These are phyloP conservation scores for Globisporangium splendens DNA, from an alignment of 352 stramenopile species.

Conservation along the genomic window DNA sequence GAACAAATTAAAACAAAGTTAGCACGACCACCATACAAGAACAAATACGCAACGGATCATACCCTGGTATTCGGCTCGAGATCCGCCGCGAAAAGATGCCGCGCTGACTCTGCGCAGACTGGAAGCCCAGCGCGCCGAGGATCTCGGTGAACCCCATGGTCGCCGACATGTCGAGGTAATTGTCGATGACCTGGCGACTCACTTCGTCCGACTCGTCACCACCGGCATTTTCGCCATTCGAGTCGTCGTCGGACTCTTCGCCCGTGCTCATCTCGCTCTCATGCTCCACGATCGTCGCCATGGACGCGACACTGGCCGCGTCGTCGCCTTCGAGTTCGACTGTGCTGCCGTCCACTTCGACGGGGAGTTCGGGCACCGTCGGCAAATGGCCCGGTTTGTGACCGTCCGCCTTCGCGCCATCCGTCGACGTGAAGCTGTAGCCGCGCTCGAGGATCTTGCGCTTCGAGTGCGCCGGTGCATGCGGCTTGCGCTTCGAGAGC, in stretches of 20 bases:
- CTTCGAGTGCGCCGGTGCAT: constrained; percentile 36
- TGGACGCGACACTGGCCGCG: constrained; percentile 4
- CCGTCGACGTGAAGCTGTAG: constrained; percentile 56
- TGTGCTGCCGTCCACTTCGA: constrained; percentile 11
- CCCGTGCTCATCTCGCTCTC: constrained; percentile 35
- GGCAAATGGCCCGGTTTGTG: constrained; percentile 10
- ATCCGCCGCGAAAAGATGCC: constrained; percentile 52
- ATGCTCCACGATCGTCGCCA: constrained; percentile 32
- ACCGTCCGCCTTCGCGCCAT: constrained; percentile 4
- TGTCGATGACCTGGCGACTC: constrained; percentile 79
- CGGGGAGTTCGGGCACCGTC: constrained; percentile 18
- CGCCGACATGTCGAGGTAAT: constrained; percentile 83
- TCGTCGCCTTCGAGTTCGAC: neutral
- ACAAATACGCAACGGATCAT: neutral
- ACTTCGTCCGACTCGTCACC: constrained; percentile 36
- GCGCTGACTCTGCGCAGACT: constrained; percentile 35
- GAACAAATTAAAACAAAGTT: neutral
- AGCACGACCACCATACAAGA: neutral
- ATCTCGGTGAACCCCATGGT: constrained; percentile 71
- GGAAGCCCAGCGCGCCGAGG: constrained; percentile 54
- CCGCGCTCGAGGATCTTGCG: constrained; percentile 53
- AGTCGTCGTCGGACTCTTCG: constrained; percentile 35
- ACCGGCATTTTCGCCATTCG: constrained; percentile 12
- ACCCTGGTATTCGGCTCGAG: constrained; percentile 36
- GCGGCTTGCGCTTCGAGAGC: constrained; percentile 67